Conservation (phyloP, 2,329 filamentous ascomycete species). For the Hypoxylon sp. region DNA sequence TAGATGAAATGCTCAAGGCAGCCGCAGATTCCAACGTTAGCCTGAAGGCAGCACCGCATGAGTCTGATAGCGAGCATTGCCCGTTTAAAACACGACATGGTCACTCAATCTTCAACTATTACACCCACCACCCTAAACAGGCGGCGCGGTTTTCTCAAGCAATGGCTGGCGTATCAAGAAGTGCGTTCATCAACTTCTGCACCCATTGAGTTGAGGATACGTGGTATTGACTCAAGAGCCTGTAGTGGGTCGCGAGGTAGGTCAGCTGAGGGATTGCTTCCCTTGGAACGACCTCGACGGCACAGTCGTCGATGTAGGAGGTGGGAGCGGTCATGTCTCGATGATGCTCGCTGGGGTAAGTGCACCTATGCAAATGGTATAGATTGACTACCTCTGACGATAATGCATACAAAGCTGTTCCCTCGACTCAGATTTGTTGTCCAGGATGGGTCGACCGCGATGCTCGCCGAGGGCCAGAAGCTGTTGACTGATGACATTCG, state of each 20-base stretch:
- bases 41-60: background rate
- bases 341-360: conserved; percentile 39
- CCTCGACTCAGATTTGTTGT: conserved; percentile 46
- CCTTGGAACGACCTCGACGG: conserved; percentile 42
- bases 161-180: conserved; percentile 38
- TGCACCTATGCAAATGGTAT: too few relatives aligned
- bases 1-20: too few relatives aligned
- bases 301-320: conserved; percentile 50
- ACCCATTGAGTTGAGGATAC: too few relatives aligned
- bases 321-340: conserved; percentile 48
- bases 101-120: conserved; percentile 16
- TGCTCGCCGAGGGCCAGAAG: conserved; percentile 37
- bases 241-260: too few relatives aligned
- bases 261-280: conserved; percentile 24
- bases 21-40: too few relatives aligned
- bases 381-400: too few relatives aligned
- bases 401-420: conserved; percentile 29
- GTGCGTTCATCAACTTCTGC: background rate
- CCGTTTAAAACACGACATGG: conserved; percentile 2
- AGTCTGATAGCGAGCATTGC: background rate
- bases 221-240: conserved; percentile 1
- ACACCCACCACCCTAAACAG: conserved; percentile 30
- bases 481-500: background rate
- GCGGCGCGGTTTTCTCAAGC: conserved; percentile 39
- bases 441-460: conserved; percentile 28